Conservation (phyloP, 2,329 filamentous ascomycete genomes). For the Pestalotiopsis sp. region DNA sequence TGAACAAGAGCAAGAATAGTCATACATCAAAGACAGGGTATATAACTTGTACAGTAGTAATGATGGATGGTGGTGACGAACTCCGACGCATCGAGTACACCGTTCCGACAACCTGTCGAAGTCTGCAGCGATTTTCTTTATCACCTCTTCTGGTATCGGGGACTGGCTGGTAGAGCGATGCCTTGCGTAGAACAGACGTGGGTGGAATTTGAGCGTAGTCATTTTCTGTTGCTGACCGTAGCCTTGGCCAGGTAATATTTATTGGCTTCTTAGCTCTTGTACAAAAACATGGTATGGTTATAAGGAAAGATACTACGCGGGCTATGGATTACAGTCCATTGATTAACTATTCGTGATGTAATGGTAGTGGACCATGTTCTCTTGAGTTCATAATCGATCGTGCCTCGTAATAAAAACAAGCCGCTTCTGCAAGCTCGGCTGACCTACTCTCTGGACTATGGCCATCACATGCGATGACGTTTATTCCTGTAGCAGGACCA, state of each 20-base stretch:
- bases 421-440: not conserved
- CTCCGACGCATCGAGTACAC: too few species aligned
- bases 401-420: not conserved
- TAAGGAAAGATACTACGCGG: not conserved
- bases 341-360: not conserved
- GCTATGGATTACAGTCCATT: not conserved
- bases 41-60: too few species aligned
- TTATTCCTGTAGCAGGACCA: not conserved
- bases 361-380: not conserved
- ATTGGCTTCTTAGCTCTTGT: not conserved
- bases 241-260: not conserved
- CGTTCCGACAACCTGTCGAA: too few species aligned
- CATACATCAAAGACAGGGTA: too few species aligned
- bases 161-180: too few species aligned
- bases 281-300: not conserved
- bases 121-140: too few species aligned
- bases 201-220: too few species aligned
- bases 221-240: not conserved
- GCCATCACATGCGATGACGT: not conserved
- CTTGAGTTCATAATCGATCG: not conserved
- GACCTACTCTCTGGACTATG: not conserved
- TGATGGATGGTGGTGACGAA: too few species aligned
- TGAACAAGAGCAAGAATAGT: not conserved
- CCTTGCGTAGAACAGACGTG: too few species aligned
- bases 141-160: too few species aligned